phyloP scores from a whole-genome alignment of 2,329 filamentous ascomycete genomes.

The Podosphaera fusca region DNA sequence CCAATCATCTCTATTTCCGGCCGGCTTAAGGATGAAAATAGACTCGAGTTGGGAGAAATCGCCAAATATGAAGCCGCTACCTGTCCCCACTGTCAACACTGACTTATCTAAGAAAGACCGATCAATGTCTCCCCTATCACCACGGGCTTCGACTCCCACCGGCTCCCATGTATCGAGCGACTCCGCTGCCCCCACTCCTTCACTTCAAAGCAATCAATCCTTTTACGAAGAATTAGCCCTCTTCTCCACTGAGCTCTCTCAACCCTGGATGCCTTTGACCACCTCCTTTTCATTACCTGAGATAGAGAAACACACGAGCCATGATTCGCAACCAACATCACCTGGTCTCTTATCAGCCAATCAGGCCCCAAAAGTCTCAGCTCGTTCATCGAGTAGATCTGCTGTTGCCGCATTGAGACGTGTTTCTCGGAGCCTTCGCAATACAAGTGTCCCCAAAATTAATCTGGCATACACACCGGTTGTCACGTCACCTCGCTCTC shows the following conservation, averaged over 20 bases:
- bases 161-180: not conserved
- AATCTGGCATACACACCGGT: constrained; percentile 4
- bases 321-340: not conserved
- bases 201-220: not conserved
- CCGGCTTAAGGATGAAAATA: not conserved
- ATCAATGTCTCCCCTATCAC: not conserved
- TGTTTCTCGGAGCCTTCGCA: constrained; percentile 6
- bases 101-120: not conserved
- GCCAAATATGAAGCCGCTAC: not conserved
- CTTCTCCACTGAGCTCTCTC: not conserved
- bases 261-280: not conserved
- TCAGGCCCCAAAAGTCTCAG: not conserved
- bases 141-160: not conserved
- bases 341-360: not conserved
- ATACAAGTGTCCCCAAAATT: constrained; percentile 7
- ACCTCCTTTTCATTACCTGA: not conserved
- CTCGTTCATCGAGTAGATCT: not conserved
- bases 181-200: not conserved
- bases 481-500: not conserved
- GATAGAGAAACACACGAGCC: not conserved
- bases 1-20: not conserved
- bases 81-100: not conserved
- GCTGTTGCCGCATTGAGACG: constrained; percentile 8
- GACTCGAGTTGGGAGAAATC: not conserved
- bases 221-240: not conserved